phyloP scores from a whole-genome alignment of 805 yeast species.

The Teunomyces atbi region DNA sequence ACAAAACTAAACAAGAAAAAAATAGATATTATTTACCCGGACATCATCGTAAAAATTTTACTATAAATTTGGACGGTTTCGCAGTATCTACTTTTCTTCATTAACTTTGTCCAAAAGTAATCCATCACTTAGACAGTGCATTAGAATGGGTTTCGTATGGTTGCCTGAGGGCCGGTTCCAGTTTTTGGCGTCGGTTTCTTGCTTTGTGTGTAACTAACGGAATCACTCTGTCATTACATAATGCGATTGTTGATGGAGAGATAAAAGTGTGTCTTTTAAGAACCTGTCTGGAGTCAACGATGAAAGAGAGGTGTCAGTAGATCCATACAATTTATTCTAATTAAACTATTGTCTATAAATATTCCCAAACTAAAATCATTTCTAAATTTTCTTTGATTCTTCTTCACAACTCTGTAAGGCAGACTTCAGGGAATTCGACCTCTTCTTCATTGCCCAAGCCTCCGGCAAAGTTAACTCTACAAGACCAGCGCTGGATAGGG shows the following conservation, averaged over 20 bases:
- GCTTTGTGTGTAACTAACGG: slow-evolving; percentile 10
- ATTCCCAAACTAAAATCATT: not conserved
- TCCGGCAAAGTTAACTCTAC: slow-evolving; percentile 42
- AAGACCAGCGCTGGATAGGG: slow-evolving; percentile 37
- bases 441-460: slow-evolving; percentile 40
- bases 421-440: slow-evolving; percentile 44
- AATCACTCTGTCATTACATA: slow-evolving; percentile 23
- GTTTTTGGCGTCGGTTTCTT: slow-evolving; percentile 33
- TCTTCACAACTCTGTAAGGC: slow-evolving; percentile 26
- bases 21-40: slow-evolving; percentile 11
- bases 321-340: slow-evolving; percentile 28
- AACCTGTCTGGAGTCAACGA: slow-evolving; percentile 47
- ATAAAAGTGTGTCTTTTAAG: slow-evolving; percentile 41
- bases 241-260: slow-evolving; percentile 51
- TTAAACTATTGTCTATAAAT: not conserved
- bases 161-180: slow-evolving; percentile 9
- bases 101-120: slow-evolving; percentile 65
- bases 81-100: slow-evolving; percentile 16
- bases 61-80: not conserved
- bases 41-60: not conserved
- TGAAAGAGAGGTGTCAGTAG: slow-evolving; percentile 57
- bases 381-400: not conserved
- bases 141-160: slow-evolving; percentile 24
- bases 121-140: slow-evolving; percentile 74
- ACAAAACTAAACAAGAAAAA: not conserved